Conservation (phyloP, 306 rosid species). For the Nissolia schottii region DNA sequence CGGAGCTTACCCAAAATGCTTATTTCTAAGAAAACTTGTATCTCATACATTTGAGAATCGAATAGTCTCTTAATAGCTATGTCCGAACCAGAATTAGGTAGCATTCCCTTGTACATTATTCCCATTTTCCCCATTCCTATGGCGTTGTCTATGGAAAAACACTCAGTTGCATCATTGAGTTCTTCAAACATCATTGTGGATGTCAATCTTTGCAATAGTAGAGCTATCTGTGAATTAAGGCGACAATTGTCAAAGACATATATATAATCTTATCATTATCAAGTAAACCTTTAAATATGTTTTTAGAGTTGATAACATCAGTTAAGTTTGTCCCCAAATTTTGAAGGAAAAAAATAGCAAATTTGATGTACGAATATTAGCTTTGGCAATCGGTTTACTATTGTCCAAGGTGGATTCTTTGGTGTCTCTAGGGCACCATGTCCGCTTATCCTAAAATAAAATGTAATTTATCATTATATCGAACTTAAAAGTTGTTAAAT, state of each 20-base stretch:
- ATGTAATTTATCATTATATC: no score
- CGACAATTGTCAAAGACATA: not conserved
- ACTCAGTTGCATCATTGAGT: slow-evolving; percentile 23
- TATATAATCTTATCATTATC: no score
- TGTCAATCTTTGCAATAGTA: not conserved
- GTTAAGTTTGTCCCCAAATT: no score
- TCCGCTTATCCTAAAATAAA: no score
- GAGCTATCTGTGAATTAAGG: not conserved
- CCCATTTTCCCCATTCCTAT: slow-evolving; percentile 36
- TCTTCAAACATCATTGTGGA: slow-evolving; percentile 17
- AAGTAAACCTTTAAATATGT: no score
- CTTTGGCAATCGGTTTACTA: no score
- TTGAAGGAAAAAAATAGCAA: no score
- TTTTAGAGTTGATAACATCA: no score
- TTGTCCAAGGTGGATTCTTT: no score
- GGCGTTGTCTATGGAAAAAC: slow-evolving; percentile 24
- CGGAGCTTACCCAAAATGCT: slow-evolving; percentile 11
- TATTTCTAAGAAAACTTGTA: slow-evolving; percentile 17
- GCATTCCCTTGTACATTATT: slow-evolving; percentile 30
- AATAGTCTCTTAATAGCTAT: slow-evolving; percentile 30
- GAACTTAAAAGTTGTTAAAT: no score
- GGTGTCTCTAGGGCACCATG: no score
- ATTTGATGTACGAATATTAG: no score
- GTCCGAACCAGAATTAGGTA: slow-evolving; percentile 7
- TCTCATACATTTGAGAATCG: not conserved